A percentile compares a stretch with the other conserved stretches of the same genome.
Conservation (phyloP, 345 rosid species). For the Salix exigua region DNA sequence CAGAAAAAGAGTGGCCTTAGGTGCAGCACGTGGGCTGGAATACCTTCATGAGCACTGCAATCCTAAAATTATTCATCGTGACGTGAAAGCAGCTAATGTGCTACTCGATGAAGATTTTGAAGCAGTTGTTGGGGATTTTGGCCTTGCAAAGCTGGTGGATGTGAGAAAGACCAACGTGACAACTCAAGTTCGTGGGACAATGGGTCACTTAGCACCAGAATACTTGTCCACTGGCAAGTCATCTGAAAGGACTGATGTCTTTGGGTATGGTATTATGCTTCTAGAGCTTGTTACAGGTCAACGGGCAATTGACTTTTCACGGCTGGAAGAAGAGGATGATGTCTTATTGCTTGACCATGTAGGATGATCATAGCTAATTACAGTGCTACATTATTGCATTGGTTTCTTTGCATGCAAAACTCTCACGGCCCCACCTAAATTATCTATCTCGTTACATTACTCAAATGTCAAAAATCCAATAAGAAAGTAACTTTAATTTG, state of each 20-base stretch:
- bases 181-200: constrained; percentile 97
- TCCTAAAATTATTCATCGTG: constrained; percentile 95
- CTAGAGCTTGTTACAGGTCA: constrained; percentile 99
- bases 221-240: constrained; percentile 95
- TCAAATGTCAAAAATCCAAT: background rate
- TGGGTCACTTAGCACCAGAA: constrained; percentile 99
- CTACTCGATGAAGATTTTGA: constrained; percentile 88
- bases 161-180: constrained; percentile 84
- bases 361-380: constrained; percentile 19
- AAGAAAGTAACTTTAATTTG: background rate
- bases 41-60: constrained; percentile 97
- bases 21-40: constrained; percentile 94
- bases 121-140: constrained; percentile 98
- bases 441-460: background rate
- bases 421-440: background rate
- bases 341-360: constrained; percentile 92
- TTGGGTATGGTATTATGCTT: constrained; percentile 93
- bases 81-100: constrained; percentile 97
- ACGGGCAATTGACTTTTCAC: constrained; percentile 91
- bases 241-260: constrained; percentile 94
- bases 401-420: constrained; percentile 11
- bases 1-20: constrained; percentile 79
- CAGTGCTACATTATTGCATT: background rate
- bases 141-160: constrained; percentile 91
- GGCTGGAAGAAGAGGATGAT: constrained; percentile 95